These are phyloP conservation scores for Angomonas ambiguus DNA, from an alignment of 208 protist genomes.

Conservation along the genomic window DNA sequence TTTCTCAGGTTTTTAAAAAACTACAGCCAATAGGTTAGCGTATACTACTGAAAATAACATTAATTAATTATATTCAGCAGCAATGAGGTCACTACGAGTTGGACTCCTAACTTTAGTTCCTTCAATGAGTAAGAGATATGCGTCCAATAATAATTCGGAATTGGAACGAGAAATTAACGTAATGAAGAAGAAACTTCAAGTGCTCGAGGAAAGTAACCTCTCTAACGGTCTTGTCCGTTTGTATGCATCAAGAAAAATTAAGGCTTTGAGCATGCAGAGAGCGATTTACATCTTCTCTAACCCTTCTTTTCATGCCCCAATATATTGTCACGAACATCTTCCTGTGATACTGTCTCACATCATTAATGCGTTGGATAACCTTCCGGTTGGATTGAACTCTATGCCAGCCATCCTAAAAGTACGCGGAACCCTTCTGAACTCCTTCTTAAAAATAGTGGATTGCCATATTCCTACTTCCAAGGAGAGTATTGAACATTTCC, in stretches of 20 bases:
- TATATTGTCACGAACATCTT: conserved; percentile 83
- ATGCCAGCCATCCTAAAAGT: conserved; percentile 79
- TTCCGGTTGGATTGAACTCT: conserved; percentile 80
- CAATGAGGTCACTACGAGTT: background rate
- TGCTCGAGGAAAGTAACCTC: conserved; percentile 51
- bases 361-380: conserved; percentile 55
- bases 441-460: conserved; percentile 60
- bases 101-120: background rate
- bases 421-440: conserved; percentile 64
- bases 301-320: conserved; percentile 29
- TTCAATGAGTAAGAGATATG: background rate
- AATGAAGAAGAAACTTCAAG: conserved; percentile 11
- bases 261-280: conserved; percentile 46
- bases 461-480: conserved; percentile 58
- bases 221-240: conserved; percentile 52
- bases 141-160: background rate
- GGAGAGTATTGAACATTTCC: conserved; percentile 46
- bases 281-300: conserved; percentile 44
- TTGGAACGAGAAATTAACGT: background rate
- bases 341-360: conserved; percentile 74
- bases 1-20: too few relatives aligned
- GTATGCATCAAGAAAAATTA: conserved; percentile 52
- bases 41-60: too few relatives aligned
- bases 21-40: too few relatives aligned
- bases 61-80: too few relatives aligned